phyloP scores from a whole-genome alignment of 2,329 filamentous ascomycete species.

The Geosmithia morbida region DNA sequence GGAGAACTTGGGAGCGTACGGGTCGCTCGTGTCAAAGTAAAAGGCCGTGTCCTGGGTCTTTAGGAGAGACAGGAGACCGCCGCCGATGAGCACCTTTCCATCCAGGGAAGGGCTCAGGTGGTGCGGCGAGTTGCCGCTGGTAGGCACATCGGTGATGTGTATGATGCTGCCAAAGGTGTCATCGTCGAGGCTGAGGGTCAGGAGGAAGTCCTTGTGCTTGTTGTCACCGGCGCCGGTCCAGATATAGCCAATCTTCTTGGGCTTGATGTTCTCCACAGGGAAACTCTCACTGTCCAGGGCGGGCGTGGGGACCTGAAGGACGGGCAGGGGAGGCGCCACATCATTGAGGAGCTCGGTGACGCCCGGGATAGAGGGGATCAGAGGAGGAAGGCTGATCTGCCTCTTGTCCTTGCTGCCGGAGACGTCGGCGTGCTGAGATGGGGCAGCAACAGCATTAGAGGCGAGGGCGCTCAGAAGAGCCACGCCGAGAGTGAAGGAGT shows the following conservation, averaged over 20 bases:
- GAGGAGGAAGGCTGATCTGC: slow-evolving; percentile 29
- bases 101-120: slow-evolving; percentile 39
- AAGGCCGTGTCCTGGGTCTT: slow-evolving; percentile 48
- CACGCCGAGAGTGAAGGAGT: slow-evolving; percentile 3
- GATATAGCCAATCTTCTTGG: slow-evolving; percentile 53
- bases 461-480: slow-evolving; percentile 7
- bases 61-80: slow-evolving; percentile 41
- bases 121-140: slow-evolving; percentile 45
- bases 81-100: slow-evolving; percentile 41
- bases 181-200: slow-evolving; percentile 44
- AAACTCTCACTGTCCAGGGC: slow-evolving; percentile 39
- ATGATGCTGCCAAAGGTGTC: slow-evolving; percentile 48
- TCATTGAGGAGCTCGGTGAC: slow-evolving; percentile 40
- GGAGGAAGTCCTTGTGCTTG: slow-evolving; percentile 42
- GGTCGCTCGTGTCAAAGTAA: slow-evolving; percentile 45
- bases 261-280: slow-evolving; percentile 36
- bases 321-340: slow-evolving; percentile 37
- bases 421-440: slow-evolving; percentile 1
- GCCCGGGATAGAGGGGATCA: slow-evolving; percentile 44
- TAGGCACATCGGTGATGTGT: slow-evolving; percentile 41
- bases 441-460: slow-evolving; percentile 5
- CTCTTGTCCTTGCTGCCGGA: slow-evolving; percentile 3
- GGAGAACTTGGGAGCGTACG: slow-evolving; percentile 41
- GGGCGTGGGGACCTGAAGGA: slow-evolving; percentile 44
- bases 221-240: slow-evolving; percentile 49